Evolutionary conservation across 2,329 filamentous ascomycete species (phyloP).

Genomic region (Fusarium sp.): DNA sequence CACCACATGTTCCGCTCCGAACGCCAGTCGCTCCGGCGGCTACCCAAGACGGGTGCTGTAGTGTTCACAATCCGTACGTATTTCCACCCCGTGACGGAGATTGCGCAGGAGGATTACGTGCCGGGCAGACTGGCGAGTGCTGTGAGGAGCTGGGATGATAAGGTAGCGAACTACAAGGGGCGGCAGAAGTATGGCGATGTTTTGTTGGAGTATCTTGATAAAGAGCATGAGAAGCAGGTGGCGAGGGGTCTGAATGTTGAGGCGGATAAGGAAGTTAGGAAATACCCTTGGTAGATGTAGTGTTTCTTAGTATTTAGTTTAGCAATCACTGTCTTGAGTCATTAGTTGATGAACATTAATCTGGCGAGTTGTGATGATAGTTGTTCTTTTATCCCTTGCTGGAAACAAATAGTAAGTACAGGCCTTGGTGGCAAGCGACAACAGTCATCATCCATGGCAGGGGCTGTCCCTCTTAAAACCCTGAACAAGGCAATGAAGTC

Average conservation of each 20-base stretch:
- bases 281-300: slow-evolving; percentile 69
- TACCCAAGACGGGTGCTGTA: slow-evolving; percentile 69
- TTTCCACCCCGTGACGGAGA: slow-evolving; percentile 77
- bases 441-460: no score
- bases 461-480: no score
- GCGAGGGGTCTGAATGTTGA: slow-evolving; percentile 73
- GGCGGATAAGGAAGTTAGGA: slow-evolving; percentile 69
- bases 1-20: slow-evolving; percentile 84
- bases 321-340: neutral
- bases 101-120: slow-evolving; percentile 79
- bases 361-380: neutral
- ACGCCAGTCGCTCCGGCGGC: slow-evolving; percentile 75
- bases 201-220: slow-evolving; percentile 81
- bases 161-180: slow-evolving; percentile 84
- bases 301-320: neutral
- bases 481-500: no score
- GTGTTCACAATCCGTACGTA: slow-evolving; percentile 87
- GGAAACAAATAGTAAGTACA: no score
- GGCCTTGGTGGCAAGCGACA: no score
- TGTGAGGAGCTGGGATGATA: slow-evolving; percentile 83
- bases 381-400: neutral
- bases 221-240: slow-evolving; percentile 79
- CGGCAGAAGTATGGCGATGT: slow-evolving; percentile 80
- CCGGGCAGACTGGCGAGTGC: slow-evolving; percentile 83
- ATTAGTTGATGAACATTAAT: neutral